Conservation (phyloP, 495 filamentous ascomycete species). For the Venustampulla echinocandica region DNA sequence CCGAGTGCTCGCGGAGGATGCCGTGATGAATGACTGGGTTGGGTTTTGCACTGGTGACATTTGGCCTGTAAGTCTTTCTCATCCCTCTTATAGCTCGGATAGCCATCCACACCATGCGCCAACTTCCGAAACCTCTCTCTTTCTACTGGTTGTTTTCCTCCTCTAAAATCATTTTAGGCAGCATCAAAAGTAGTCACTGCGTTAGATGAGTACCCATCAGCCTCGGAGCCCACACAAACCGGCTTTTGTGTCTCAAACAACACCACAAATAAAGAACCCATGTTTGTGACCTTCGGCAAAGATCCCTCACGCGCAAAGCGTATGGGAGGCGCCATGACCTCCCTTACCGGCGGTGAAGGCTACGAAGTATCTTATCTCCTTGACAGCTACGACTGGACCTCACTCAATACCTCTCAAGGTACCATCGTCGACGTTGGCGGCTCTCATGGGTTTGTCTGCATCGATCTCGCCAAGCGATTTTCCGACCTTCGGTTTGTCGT, state of each 20-base stretch:
- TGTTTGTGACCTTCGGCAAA: slow-evolving; percentile 42
- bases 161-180: slow-evolving; percentile 14
- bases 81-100: no score
- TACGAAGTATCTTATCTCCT: slow-evolving; percentile 39
- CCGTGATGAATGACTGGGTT: slow-evolving; percentile 38
- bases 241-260: slow-evolving; percentile 42
- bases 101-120: no score
- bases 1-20: slow-evolving; percentile 35
- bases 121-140: slow-evolving; percentile 27
- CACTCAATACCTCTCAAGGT: slow-evolving; percentile 30
- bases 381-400: slow-evolving; percentile 35
- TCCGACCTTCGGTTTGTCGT: slow-evolving; percentile 44
- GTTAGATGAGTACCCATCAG: slow-evolving; percentile 24
- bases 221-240: slow-evolving; percentile 36
- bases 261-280: slow-evolving; percentile 37
- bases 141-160: neutral
- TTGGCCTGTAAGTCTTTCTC: slow-evolving; percentile 39
- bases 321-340: slow-evolving; percentile 45
- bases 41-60: slow-evolving; percentile 44
- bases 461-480: slow-evolving; percentile 38
- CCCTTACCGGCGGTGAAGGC: slow-evolving; percentile 38
- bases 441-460: slow-evolving; percentile 42
- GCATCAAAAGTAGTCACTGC: slow-evolving; percentile 25
- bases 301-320: slow-evolving; percentile 35
- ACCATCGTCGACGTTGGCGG: slow-evolving; percentile 50